These are phyloP conservation scores for Ceratocystis smalleyi DNA, from an alignment of 2,329 filamentous ascomycete genomes.

Conservation along the genomic window DNA sequence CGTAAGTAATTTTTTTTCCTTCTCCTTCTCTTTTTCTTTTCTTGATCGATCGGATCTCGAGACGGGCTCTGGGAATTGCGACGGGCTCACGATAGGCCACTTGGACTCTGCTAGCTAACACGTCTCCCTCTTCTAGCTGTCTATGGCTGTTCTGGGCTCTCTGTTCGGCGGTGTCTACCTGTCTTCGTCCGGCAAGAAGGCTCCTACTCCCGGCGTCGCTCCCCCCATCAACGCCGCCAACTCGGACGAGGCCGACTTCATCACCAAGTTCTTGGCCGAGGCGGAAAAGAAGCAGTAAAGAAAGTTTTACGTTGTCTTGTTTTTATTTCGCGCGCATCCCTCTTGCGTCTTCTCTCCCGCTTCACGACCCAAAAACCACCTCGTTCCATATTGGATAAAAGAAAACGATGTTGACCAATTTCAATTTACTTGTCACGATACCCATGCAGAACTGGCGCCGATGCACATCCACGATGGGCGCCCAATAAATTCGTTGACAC, in stretches of 20 bases:
- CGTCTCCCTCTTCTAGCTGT: slow-evolving; percentile 26
- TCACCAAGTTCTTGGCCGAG: slow-evolving; percentile 36
- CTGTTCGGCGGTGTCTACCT: slow-evolving; percentile 36
- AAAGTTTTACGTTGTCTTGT: not conserved
- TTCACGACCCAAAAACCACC: not conserved
- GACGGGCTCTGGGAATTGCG: not conserved
- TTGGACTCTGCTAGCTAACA: slow-evolving; percentile 16
- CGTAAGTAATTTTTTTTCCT: slow-evolving; percentile 29
- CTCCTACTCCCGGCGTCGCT: slow-evolving; percentile 29
- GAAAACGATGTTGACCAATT: not conserved
- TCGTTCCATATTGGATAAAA: not conserved
- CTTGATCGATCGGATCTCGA: not conserved
- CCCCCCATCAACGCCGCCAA: slow-evolving; percentile 47
- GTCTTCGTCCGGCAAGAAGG: slow-evolving; percentile 30
- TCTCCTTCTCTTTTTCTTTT: not conserved
- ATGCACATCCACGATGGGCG: not conserved
- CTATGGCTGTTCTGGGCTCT: slow-evolving; percentile 39
- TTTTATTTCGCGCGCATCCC: not conserved
- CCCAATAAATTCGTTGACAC: slow-evolving; percentile 1
- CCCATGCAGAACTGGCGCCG: not conserved
- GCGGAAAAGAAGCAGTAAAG: slow-evolving; percentile 16
- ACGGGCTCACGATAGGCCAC: not conserved
- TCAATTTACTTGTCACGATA: not conserved
- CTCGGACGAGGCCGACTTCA: slow-evolving; percentile 49
- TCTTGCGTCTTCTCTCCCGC: not conserved